phyloP scores from a whole-genome alignment of 805 yeast genomes.

The Candida sithepensis region DNA sequence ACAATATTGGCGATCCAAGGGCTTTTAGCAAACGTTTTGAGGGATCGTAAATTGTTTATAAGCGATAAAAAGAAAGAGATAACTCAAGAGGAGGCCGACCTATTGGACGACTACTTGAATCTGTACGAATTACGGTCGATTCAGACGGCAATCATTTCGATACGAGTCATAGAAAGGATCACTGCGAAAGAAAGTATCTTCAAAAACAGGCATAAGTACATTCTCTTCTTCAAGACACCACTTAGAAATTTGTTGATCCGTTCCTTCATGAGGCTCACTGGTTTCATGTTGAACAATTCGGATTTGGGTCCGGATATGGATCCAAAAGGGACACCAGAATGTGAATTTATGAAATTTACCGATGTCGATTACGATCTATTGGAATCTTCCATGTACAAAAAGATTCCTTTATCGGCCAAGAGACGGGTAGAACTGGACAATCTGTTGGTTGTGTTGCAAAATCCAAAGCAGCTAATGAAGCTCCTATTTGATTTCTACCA shows the following conservation, averaged over 20 bases:
- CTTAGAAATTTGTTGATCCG: constrained; percentile 2
- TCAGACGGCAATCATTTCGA: constrained; percentile 4
- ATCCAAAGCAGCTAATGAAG: constrained; percentile 13
- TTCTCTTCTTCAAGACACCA: constrained; percentile 7
- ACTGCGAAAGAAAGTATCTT: constrained; percentile 5
- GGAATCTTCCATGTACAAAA: constrained; percentile 3
- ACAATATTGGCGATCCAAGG: not conserved
- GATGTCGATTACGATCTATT: constrained; percentile 3
- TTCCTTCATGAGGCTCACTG: constrained; percentile 2
- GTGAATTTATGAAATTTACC: not conserved
- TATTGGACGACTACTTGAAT: constrained; percentile 1
- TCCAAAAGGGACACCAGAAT: not conserved
- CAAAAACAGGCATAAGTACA: constrained; percentile 3
- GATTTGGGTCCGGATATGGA: not conserved
- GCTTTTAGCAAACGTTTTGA: not conserved
- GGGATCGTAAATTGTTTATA: not conserved
- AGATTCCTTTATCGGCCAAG: not conserved
- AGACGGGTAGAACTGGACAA: not conserved
- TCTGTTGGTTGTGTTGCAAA: constrained; percentile 4
- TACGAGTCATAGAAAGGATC: constrained; percentile 2
- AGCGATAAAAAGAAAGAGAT: not conserved
- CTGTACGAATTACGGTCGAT: not conserved
- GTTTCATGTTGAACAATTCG: not conserved
- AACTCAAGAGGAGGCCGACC: constrained; percentile 2
- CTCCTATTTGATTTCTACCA: constrained; percentile 14